Conservation (phyloP, 1,284 basidiomycete species). For the Mycena sp. region DNA sequence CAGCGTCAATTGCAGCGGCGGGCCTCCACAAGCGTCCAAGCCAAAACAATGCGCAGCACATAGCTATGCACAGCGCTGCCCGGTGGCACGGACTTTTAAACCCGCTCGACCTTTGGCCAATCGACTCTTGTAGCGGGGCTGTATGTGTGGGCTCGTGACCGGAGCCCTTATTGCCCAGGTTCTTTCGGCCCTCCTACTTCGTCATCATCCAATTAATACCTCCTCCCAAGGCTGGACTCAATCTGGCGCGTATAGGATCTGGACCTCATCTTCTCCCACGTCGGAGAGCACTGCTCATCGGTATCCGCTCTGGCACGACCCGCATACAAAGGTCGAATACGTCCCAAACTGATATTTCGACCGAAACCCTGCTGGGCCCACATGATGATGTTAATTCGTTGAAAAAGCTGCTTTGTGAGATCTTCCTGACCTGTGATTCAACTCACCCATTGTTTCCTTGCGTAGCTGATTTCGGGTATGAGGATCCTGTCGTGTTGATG, state of each 20-base stretch:
- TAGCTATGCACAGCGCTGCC: no score
- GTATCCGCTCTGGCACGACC: neutral
- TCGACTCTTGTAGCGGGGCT: no score
- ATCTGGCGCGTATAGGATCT: neutral
- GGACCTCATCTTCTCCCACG: neutral
- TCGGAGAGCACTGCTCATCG: neutral
- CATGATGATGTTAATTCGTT: neutral
- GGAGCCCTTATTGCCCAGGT: no score
- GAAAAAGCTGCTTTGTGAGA: neutral
- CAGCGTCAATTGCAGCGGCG: no score
- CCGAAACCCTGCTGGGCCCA: neutral
- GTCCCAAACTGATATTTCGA: neutral
- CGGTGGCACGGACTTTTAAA: no score
- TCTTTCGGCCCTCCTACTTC: no score
- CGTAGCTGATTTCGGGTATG: neutral
- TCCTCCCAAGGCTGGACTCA: neutral
- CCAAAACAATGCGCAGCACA: no score
- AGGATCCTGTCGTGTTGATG: neutral
- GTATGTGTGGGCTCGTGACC: no score
- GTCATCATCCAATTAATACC: no score
- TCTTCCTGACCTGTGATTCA: neutral
- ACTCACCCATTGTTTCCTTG: no score
- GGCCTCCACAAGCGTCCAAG: no score
- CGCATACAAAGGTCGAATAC: neutral
- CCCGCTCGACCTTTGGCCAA: no score